A percentile compares a stretch with the other conserved stretches of the same genome.
phyloP scores from a whole-genome alignment of 768 basidiomycete genomes.

The Russula abietina region DNA sequence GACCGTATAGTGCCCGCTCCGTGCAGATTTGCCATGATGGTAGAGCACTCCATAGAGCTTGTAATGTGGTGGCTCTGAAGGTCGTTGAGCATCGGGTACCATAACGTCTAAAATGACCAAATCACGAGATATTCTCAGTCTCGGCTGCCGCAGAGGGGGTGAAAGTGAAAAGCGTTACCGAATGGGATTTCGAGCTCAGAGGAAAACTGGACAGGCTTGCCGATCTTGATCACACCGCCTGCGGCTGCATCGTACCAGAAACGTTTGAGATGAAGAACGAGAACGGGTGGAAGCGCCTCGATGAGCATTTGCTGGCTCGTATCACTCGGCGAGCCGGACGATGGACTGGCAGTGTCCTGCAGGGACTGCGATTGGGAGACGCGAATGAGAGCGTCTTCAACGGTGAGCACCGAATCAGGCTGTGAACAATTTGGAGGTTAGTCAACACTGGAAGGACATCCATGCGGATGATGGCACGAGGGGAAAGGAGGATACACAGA shows the following conservation, averaged over 20 bases:
- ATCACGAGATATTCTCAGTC: not conserved
- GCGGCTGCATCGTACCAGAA: constrained; percentile 78
- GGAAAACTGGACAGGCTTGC: constrained; percentile 72
- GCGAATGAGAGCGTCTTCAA: constrained; percentile 75
- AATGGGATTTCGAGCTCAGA: constrained; percentile 70
- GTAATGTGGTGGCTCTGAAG: no score
- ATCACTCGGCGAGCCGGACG: constrained; percentile 41
- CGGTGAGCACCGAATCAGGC: constrained; percentile 66
- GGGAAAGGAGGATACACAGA: constrained; percentile 28
- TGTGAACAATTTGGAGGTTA: constrained; percentile 29
- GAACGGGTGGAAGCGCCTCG: constrained; percentile 74
- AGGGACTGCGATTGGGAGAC: constrained; percentile 77
- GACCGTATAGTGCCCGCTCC: no score
- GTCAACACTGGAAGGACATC: not conserved
- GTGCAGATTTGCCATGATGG: no score
- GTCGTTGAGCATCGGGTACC: constrained; percentile 37
- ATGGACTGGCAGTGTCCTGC: constrained; percentile 61
- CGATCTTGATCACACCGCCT: constrained; percentile 77
- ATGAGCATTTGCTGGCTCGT: constrained; percentile 69
- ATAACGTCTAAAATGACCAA: not conserved
- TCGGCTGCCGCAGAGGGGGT: not conserved
- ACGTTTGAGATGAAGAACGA: constrained; percentile 80
- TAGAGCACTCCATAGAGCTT: no score
- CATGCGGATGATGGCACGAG: no score
- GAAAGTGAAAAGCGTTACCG: constrained; percentile 39